phyloP scores from a whole-genome alignment of 2,329 filamentous ascomycete species.

The Aureobasidium sp. region DNA sequence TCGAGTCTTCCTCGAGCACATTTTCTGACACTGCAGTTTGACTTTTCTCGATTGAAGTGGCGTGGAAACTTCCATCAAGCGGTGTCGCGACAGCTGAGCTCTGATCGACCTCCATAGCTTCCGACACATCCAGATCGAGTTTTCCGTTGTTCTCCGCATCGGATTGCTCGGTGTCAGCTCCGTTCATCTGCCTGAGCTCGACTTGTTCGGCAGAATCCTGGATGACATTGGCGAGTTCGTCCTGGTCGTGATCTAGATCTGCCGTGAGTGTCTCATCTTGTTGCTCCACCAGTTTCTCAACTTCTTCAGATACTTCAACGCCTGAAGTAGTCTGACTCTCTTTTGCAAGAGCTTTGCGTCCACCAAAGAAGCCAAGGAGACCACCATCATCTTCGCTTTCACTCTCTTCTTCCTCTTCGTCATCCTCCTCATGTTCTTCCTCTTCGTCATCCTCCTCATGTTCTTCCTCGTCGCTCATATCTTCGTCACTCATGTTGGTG shows the following conservation, averaged over 20 bases:
- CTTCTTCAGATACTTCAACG: slow-evolving; percentile 22
- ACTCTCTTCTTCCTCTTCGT: slow-evolving; percentile 19
- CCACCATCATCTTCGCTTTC: slow-evolving; percentile 16
- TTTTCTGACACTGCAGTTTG: neutral
- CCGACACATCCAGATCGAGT: neutral
- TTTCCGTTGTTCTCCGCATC: neutral
- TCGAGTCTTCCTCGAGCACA: neutral
- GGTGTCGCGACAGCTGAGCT: neutral
- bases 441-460: slow-evolving; percentile 21
- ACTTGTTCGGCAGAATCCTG: neutral
- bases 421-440: slow-evolving; percentile 25
- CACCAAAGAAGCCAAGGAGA: slow-evolving; percentile 22
- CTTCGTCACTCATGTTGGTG: slow-evolving; percentile 31
- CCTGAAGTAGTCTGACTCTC: slow-evolving; percentile 22
- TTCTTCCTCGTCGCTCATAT: slow-evolving; percentile 29
- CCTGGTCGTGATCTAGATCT: neutral
- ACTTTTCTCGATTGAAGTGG: neutral
- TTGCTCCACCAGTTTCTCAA: slow-evolving; percentile 17
- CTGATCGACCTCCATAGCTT: neutral
- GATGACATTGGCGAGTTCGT: neutral
- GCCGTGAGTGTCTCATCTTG: slow-evolving; percentile 9
- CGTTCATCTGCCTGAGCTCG: neutral
- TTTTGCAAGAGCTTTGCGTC: slow-evolving; percentile 18
- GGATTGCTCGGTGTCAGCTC: neutral
- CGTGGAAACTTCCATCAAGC: neutral